These are phyloP conservation scores for Rubia tinctorum DNA, from an alignment of 305 asterid genomes.

Conservation along the genomic window DNA sequence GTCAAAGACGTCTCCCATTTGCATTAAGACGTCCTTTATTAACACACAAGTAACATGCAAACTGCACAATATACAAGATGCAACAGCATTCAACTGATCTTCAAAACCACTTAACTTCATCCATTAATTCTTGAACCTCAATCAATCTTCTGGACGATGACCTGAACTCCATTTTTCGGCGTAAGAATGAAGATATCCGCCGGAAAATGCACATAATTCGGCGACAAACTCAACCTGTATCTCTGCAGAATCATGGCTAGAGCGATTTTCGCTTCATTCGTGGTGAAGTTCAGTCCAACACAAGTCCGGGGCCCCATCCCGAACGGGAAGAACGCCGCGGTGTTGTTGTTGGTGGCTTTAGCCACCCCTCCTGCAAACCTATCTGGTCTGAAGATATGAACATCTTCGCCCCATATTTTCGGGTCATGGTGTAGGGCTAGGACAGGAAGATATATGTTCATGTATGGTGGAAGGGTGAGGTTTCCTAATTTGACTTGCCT, in stretches of 20 bases:
- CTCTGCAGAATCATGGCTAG: slow-evolving; percentile 58
- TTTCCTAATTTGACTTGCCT: slow-evolving; percentile 41
- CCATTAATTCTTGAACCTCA: slow-evolving; percentile 6
- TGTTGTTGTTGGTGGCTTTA: slow-evolving; percentile 51
- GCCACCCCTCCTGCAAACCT: slow-evolving; percentile 54
- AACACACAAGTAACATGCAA: too few relatives aligned
- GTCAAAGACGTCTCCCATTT: too few relatives aligned
- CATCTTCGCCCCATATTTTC: slow-evolving; percentile 56
- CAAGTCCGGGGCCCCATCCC: slow-evolving; percentile 66
- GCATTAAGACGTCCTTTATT: too few relatives aligned
- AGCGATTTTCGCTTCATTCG: slow-evolving; percentile 55
- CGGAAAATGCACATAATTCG: slow-evolving; percentile 52
- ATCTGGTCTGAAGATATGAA: slow-evolving; percentile 52
- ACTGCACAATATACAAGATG: too few relatives aligned
- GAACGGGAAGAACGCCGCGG: slow-evolving; percentile 55
- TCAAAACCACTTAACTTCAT: too few relatives aligned
- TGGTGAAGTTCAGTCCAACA: slow-evolving; percentile 60
- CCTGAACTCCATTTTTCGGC: slow-evolving; percentile 56
- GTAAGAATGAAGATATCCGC: slow-evolving; percentile 47
- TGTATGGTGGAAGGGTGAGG: slow-evolving; percentile 36
- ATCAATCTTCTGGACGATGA: slow-evolving; percentile 35
- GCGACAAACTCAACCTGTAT: slow-evolving; percentile 42
- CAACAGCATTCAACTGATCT: too few relatives aligned
- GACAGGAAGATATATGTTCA: slow-evolving; percentile 39
- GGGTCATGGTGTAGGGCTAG: slow-evolving; percentile 52